phyloP scores from a whole-genome alignment of 805 yeast genomes.

The Yarrowia keelungensis region DNA sequence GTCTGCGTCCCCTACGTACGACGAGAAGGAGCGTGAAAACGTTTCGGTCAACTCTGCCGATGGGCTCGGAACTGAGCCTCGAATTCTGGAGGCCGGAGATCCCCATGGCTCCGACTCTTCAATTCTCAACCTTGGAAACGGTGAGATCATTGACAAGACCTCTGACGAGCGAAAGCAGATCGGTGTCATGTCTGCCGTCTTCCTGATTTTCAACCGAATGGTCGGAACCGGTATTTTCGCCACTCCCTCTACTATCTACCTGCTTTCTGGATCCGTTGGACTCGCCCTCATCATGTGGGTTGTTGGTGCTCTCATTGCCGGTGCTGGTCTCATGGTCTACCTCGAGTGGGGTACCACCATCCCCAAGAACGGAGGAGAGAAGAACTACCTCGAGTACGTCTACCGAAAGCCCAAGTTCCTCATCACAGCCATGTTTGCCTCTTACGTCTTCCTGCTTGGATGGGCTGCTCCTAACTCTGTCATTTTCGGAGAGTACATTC shows the following conservation, averaged over 20 bases:
- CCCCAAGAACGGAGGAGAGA: slow-evolving; percentile 86
- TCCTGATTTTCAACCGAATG: slow-evolving; percentile 70
- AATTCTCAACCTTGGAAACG: slow-evolving; percentile 34
- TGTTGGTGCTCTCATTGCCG: slow-evolving; percentile 73
- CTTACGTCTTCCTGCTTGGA: slow-evolving; percentile 76
- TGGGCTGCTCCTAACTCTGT: slow-evolving; percentile 88
- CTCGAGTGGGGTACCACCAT: slow-evolving; percentile 82
- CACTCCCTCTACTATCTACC: slow-evolving; percentile 65
- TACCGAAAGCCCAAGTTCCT: slow-evolving; percentile 72
- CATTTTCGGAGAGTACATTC: slow-evolving; percentile 77
- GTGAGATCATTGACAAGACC: slow-evolving; percentile 35
- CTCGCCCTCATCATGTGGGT: slow-evolving; percentile 74
- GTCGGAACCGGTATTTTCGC: slow-evolving; percentile 81
- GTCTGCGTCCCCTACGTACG: slow-evolving; percentile 16
- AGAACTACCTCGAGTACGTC: slow-evolving; percentile 76
- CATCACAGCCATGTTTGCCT: slow-evolving; percentile 68
- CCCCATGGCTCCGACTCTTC: slow-evolving; percentile 28
- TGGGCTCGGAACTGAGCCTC: slow-evolving; percentile 19
- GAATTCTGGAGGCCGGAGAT: slow-evolving; percentile 26
- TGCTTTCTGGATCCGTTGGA: slow-evolving; percentile 72
- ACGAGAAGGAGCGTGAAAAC: slow-evolving; percentile 21
- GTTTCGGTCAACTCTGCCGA: slow-evolving; percentile 27
- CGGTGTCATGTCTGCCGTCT: slow-evolving; percentile 66
- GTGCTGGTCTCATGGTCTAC: slow-evolving; percentile 69
- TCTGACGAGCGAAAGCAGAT: slow-evolving; percentile 47